Evolutionary conservation across 1,284 basidiomycete genomes (phyloP), one percentile per base, ranked within the genome.

Genomic region (Hymenochaete sp.): DNA sequence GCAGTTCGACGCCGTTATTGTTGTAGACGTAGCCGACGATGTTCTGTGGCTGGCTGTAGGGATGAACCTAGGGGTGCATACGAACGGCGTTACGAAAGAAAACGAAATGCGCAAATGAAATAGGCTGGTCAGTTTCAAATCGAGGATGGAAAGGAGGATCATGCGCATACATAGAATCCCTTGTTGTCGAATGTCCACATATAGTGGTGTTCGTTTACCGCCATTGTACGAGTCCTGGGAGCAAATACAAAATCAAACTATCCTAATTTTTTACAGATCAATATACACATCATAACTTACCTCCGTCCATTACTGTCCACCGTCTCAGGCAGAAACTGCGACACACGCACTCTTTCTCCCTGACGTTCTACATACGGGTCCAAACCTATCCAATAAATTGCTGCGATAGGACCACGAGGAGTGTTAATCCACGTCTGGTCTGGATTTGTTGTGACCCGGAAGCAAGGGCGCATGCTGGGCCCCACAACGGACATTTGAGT

Each of bases 111-210:
- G n/a, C n/a, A 22, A 28, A 38, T 3, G 13, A 3, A 38, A 24
- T 37, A 28, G 21, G 28, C 18, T 26, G 14, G 19, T 43, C 11
- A 37, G 13, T 4, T 35, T n/a, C 5, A 8, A 35, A 35, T 4
- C 32, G 11, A 8, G 21, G 6, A 29, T 28, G 19, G 35, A 28
- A 36, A n/a, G 22, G 14, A 22, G 29, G 22, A 9, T 40, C 8
- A 16, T 4, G 11, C 16, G 11, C 45, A 42, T 35, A 42, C 45
- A 26, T 47, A 47, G 31, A 47, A 42, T 3, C 39, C 45, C 22
- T 42, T 47, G 24, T 47, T 21, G 21, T 47, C 45, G 39, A 37
- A 47, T 11, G 45, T 42, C 45, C 45, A 47, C 6, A 26, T 14
- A 16, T 24, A 47, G n/a, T 47, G 32, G 24, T 18, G 24, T 28